These are phyloP conservation scores for Daldinia concentrica DNA, from an alignment of 495 filamentous ascomycete genomes.

Conservation along the genomic window DNA sequence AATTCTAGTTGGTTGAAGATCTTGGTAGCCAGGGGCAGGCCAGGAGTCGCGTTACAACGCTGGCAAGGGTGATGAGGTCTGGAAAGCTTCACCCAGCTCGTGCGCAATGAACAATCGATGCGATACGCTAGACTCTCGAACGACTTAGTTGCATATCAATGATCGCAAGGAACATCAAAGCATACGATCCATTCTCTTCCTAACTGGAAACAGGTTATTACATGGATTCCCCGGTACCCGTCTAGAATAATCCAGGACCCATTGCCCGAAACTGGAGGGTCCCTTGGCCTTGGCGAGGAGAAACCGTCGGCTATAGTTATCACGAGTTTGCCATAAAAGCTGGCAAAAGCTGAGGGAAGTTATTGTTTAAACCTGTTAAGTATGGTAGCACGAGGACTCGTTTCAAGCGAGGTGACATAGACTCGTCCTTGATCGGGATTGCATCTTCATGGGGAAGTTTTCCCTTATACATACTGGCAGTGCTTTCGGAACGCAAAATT, in stretches of 20 bases:
- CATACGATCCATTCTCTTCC: background rate
- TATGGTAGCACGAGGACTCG: background rate
- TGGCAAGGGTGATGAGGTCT: conserved; percentile 1
- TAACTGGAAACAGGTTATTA: background rate
- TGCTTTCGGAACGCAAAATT: background rate
- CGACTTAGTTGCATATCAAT: background rate
- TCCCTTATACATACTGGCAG: background rate
- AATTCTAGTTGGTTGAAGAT: conserved; percentile 2
- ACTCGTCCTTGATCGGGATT: background rate
- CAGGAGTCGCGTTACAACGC: background rate
- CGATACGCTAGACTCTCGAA: background rate
- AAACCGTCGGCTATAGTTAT: background rate
- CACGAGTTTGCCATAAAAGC: background rate
- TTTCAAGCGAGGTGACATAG: background rate
- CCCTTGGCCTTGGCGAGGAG: background rate
- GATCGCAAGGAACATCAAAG: background rate
- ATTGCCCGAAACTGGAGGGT: background rate
- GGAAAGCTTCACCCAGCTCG: background rate
- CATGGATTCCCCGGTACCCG: background rate
- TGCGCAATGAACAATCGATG: background rate
- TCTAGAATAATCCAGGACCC: background rate
- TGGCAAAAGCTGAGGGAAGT: background rate
- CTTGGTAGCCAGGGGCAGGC: conserved; percentile 7
- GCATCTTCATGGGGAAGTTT: background rate
- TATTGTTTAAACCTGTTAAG: background rate